Evolutionary conservation across 345 rosid genomes (phyloP), one percentile per base, ranked within the genome.

Genomic region (Crucihimalaya himalaica): DNA sequence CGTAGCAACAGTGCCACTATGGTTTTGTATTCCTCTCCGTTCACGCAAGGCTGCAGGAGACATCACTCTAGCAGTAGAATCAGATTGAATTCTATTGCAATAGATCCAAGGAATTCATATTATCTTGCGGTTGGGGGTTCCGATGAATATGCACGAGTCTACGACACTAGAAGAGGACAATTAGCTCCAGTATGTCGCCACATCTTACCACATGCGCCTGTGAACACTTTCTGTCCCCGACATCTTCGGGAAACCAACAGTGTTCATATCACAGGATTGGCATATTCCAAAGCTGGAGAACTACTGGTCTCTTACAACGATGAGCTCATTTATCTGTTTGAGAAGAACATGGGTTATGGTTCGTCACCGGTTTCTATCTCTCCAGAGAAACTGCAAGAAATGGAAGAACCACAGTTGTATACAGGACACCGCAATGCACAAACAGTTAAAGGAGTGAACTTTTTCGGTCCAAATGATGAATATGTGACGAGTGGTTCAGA

Each of bases 391-490:
- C 25, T 76, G 50, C 76, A 75, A 62, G 75, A 63, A 62, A 45
- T 66, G 75, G 86, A 81, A 37, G 84, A 82, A 37, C 84, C 89
- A 21, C 80, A 72, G 20, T 84, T 80, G 68, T 84, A 85, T 50
- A 5, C 11, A 11, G 89, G 92, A 45, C 92, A 87, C 53, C 83
- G 86, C 63, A 85, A 87, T 75, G 79, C 86, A 45, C 72, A 73
- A 81, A 85, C 89, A 6, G 76, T 87, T 14, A 85, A 87, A 72
- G 89, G 88, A 73, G 89, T 84, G 61, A 87, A 70, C 53, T 85
- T 87, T 72, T 84, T 85, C 19, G 86, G 92, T 56, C 89, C 88
- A 13, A 81, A 78, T 34, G 92, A 85, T 77, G 92, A 87, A 56
- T 84, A 85, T 70, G 86, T 85, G 48, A 42, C 65, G 23, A 85